Evolutionary conservation across 73 alveolate genomes (phyloP).

Genomic region (Paraurostyla sp.): DNA sequence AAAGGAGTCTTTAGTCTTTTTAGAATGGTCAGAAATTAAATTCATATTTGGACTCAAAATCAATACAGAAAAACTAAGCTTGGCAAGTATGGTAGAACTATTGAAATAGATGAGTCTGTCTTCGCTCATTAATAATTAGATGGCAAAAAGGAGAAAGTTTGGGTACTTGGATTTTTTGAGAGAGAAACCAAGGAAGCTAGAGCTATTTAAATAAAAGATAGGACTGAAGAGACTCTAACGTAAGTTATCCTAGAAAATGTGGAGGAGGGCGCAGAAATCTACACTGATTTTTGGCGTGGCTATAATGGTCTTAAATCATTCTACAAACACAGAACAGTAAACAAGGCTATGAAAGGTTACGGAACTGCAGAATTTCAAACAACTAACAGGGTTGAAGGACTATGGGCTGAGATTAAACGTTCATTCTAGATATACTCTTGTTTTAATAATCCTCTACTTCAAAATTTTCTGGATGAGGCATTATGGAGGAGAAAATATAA

Average conservation of each 20-base stretch:
- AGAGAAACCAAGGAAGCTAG: conserved; percentile 67
- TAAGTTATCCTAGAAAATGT: conserved; percentile 62
- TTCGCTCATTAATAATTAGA: conserved; percentile 20
- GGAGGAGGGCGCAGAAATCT: conserved; percentile 54
- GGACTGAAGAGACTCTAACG: conserved; percentile 61
- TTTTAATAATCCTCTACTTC: conserved; percentile 17
- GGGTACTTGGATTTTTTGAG: conserved; percentile 71
- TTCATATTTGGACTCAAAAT: conserved; percentile 48
- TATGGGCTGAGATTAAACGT: conserved; percentile 65
- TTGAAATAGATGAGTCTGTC: conserved; percentile 66
- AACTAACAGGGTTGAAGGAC: conserved; percentile 53
- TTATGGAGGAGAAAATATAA: conserved; percentile 59
- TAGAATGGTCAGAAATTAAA: neutral
- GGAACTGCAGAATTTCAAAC: conserved; percentile 49
- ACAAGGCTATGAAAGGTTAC: conserved; percentile 45
- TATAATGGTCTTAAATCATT: conserved; percentile 57
- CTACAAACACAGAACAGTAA: conserved; percentile 53
- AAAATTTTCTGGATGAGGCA: conserved; percentile 44
- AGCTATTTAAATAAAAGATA: conserved; percentile 54
- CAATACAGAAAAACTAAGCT: conserved; percentile 56
- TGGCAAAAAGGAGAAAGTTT: conserved; percentile 42
- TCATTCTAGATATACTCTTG: conserved; percentile 14
- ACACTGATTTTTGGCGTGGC: conserved; percentile 67
- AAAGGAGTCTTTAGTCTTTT: conserved; percentile 8
- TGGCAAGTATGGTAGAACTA: conserved; percentile 61